Evolutionary conservation across 805 yeast genomes (phyloP).

Genomic region (Yamadazyma akitaensis): DNA sequence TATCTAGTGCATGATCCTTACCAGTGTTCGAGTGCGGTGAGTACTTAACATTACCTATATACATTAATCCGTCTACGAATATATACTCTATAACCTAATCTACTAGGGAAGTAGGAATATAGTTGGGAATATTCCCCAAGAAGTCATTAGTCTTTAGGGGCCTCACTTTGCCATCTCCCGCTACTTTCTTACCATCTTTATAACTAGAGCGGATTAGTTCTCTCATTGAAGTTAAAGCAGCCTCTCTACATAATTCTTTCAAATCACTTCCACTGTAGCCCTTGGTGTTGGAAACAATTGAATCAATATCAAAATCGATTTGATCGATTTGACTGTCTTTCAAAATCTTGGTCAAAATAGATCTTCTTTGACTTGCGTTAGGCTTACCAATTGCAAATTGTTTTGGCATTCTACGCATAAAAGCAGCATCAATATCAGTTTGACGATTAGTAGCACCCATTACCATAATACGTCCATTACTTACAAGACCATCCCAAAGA

Average conservation of each 20-base stretch:
- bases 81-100: neutral
- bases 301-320: slow-evolving; percentile 53
- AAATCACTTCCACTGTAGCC: slow-evolving; percentile 85
- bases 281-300: slow-evolving; percentile 59
- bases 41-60: neutral
- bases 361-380: slow-evolving; percentile 56
- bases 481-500: slow-evolving; percentile 87
- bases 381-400: slow-evolving; percentile 80
- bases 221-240: slow-evolving; percentile 84
- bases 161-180: slow-evolving; percentile 40
- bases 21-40: neutral
- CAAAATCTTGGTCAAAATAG: slow-evolving; percentile 68
- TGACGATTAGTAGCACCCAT: slow-evolving; percentile 95
- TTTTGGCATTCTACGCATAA: slow-evolving; percentile 90
- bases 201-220: slow-evolving; percentile 71
- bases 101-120: slow-evolving; percentile 15
- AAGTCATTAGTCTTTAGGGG: slow-evolving; percentile 68
- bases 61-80: neutral
- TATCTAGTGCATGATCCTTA: neutral
- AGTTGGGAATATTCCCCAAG: slow-evolving; percentile 27
- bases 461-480: slow-evolving; percentile 77
- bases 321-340: slow-evolving; percentile 60
- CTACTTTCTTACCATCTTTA: slow-evolving; percentile 32
- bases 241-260: slow-evolving; percentile 88
- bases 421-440: slow-evolving; percentile 87